Base-by-base conservation (phyloP, 2,329 filamentous ascomycete species). In the Epichloe hybrida region DNA sequence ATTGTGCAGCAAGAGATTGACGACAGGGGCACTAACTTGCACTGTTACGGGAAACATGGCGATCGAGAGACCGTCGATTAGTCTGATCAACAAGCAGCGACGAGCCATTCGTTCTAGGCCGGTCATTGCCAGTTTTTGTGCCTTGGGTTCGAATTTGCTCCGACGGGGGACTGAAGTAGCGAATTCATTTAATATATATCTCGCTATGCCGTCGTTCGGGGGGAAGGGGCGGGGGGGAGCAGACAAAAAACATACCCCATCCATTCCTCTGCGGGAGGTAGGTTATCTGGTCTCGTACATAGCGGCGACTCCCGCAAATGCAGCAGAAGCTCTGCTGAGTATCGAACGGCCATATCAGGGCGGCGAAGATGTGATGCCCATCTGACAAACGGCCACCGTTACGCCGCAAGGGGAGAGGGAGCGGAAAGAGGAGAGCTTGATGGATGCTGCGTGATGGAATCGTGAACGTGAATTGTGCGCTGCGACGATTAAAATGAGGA, bases 191-290 rank as follows among this genome's bases (percentile, higher is more conserved):
- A 53, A 43, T 47, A n/a, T 9, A 46, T 9, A 23, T 17, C 8
- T 15, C 8, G 7, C 9, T 41, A 13, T 41, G 38, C n/a, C 20
- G 27, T 13, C 13, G 35, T 34, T 17, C 15, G 37, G 9, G 21
- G 21, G 21, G 4, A 1, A 21, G 3, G 20, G 20, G 17, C 17
- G 17, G 20, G 34, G 8, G 20, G 8, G 1, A 5, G 31, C 23
- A 17, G 47, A 41, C 46, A 41, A 43, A 12, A 44, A 44, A 69
- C 79, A 64, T 74, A 95, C 86, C 91, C 89, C 88, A 96, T 95
- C 90, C 90, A 97, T 73, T 95, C 88, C 71, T 95, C 88, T 56
- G 84, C 79, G 27, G 88, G 85, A 57, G 89, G 90, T 44, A 96
- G 76, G 56, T 76, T 79, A 56, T 83, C 73, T 45, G 91, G 91